Evolutionary conservation across 306 rosid genomes (phyloP).

Genomic region (Clitoria ternatea): DNA sequence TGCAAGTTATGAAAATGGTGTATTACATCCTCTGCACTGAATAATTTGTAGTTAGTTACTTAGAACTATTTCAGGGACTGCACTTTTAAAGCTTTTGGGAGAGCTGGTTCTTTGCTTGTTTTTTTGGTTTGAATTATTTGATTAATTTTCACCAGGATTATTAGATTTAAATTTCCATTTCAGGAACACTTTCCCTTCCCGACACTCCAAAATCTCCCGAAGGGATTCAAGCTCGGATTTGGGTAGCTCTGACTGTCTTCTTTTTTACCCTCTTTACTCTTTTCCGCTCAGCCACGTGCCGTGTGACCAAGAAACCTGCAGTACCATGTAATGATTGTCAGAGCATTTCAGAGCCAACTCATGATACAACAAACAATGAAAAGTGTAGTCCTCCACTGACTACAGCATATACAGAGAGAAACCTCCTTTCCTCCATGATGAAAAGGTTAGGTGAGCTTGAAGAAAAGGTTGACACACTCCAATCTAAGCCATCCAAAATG

Average conservation of each 20-base stretch:
- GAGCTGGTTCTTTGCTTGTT: conserved; percentile 3
- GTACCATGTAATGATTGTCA: conserved; percentile 31
- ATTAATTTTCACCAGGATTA: neutral
- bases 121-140: conserved; percentile 3
- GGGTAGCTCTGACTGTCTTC: conserved; percentile 61
- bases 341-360: conserved; percentile 28
- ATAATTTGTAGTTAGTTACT: neutral
- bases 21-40: neutral
- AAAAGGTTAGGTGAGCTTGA: conserved; percentile 82
- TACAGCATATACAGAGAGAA: conserved; percentile 35
- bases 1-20: neutral
- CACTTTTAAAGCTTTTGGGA: neutral
- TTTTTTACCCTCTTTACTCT: conserved; percentile 49
- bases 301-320: conserved; percentile 47
- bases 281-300: conserved; percentile 40
- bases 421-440: conserved; percentile 53
- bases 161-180: conserved; percentile 20
- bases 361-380: conserved; percentile 36
- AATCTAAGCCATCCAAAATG: conserved; percentile 91
- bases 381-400: conserved; percentile 36
- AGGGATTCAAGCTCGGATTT: conserved; percentile 47
- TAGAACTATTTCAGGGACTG: neutral
- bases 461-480: conserved; percentile 73
- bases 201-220: conserved; percentile 38
- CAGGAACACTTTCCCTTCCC: conserved; percentile 54